Evolutionary conservation across 108 stramenopile genomes (phyloP).

Genomic region (Nannochloropsis granulata): DNA sequence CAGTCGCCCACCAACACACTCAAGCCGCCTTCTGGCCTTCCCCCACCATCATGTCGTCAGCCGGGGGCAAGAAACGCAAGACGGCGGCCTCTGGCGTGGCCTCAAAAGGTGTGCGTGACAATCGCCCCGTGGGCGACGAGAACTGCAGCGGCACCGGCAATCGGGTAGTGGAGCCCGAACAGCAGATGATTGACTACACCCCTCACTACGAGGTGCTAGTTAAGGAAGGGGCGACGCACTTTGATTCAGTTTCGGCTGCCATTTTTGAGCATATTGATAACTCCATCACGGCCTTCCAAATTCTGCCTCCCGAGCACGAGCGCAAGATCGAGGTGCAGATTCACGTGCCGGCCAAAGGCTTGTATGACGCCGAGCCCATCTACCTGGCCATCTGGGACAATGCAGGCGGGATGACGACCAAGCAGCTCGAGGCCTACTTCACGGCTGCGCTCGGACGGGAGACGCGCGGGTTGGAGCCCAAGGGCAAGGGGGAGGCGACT

Average conservation of each 20-base stretch:
- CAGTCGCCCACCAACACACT: too few relatives aligned
- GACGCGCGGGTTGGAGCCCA: neutral
- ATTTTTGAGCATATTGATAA: neutral
- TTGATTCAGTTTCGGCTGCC: neutral
- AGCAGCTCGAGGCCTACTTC: neutral
- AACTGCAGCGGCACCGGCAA: neutral
- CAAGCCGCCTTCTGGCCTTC: too few relatives aligned
- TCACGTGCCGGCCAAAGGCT: neutral
- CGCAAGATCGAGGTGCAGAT: neutral
- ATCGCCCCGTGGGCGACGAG: neutral
- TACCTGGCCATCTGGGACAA: neutral
- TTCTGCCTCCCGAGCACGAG: neutral
- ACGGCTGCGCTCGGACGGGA: neutral
- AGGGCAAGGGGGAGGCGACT: neutral
- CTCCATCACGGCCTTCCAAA: neutral
- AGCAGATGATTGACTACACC: neutral
- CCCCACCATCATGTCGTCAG: too few relatives aligned
- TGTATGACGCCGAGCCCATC: neutral
- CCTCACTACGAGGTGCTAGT: neutral
- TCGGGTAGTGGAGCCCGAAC: neutral
- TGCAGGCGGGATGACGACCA: neutral
- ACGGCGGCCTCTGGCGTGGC: too few relatives aligned
- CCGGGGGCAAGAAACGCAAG: too few relatives aligned
- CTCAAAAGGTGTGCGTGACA: too few relatives aligned
- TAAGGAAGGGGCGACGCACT: neutral